Evolutionary conservation across 257 asterid genomes (phyloP).

Genomic region (Leptodermis oblonga): DNA sequence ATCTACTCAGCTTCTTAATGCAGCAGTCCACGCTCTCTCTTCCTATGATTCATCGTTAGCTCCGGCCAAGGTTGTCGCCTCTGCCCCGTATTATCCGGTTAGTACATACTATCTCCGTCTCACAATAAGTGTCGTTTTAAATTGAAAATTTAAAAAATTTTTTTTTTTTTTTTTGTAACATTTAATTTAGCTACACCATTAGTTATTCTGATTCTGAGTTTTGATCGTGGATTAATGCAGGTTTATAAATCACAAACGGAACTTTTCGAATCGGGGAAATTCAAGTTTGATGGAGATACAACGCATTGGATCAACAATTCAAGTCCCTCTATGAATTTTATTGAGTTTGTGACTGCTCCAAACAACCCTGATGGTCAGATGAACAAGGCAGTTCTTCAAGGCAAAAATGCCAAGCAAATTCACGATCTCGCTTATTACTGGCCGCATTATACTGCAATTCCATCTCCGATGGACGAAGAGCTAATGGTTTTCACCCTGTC

Average conservation of each 20-base stretch:
- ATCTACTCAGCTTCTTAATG: constrained; percentile 61
- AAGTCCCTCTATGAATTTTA: constrained; percentile 22
- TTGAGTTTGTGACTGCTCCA: constrained; percentile 72
- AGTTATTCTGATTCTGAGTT: no score
- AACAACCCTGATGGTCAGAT: constrained; percentile 64
- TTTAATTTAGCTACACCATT: no score
- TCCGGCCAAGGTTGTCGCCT: constrained; percentile 49
- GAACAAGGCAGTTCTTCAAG: constrained; percentile 34
- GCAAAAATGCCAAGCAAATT: constrained; percentile 30
- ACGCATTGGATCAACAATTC: constrained; percentile 27
- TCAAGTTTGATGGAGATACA: constrained; percentile 46
- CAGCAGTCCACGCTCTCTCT: constrained; percentile 68
- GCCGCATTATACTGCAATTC: constrained; percentile 69
- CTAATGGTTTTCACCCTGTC: constrained; percentile 62
- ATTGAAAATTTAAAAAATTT: no score
- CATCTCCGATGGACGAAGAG: constrained; percentile 60
- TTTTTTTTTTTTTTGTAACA: no score
- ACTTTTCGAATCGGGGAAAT: constrained; percentile 34
- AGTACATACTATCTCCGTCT: no score
- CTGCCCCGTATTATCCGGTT: constrained; percentile 49
- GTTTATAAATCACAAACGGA: constrained; percentile 44
- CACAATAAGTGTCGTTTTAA: no score
- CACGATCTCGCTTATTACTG: constrained; percentile 73
- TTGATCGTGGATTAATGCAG: constrained; percentile 29
- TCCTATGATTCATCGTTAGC: constrained; percentile 29